Conservation (phyloP, 345 rosid genomes). For the Bruguiera gymnorhiza region DNA sequence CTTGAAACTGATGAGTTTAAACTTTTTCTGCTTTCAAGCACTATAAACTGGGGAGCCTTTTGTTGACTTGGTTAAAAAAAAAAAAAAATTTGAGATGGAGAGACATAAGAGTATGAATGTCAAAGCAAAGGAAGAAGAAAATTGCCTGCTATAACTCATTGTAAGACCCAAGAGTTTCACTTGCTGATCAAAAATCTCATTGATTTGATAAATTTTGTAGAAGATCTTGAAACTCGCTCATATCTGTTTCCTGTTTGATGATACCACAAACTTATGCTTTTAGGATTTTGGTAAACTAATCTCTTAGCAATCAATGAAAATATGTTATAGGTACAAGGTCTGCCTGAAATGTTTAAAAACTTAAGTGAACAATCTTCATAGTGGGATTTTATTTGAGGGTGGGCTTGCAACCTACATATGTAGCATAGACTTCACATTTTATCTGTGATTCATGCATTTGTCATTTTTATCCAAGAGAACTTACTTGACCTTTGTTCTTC, state of each 20-base stretch:
- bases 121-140: background rate
- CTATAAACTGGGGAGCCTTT: background rate
- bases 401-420: background rate
- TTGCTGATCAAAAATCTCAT: conserved; percentile 1
- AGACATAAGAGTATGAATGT: background rate
- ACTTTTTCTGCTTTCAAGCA: background rate
- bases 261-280: background rate
- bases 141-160: background rate
- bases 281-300: conserved; percentile 1
- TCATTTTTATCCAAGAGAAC: background rate
- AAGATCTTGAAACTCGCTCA: background rate
- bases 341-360: background rate
- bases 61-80: background rate
- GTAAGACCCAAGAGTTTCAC: background rate
- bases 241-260: background rate
- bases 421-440: background rate
- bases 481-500: background rate
- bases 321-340: background rate
- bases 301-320: background rate
- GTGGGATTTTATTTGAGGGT: background rate
- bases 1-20: no score
- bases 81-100: background rate
- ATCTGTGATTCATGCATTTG: background rate
- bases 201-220: background rate
- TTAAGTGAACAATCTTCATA: background rate